phyloP scores from a whole-genome alignment of 1,139 yeast genomes.

The Saccharomycopsis crataegensis region DNA sequence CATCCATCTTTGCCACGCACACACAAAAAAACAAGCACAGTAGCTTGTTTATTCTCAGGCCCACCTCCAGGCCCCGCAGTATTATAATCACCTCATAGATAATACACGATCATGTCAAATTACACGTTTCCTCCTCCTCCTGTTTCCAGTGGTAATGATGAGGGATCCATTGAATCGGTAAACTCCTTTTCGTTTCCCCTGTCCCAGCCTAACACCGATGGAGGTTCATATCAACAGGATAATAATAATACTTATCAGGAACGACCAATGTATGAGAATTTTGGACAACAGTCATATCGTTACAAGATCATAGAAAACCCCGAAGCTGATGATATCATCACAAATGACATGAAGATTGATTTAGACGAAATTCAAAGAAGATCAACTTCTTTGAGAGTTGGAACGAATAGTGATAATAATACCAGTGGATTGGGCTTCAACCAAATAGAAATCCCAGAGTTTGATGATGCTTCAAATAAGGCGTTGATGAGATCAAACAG shows the following conservation, averaged over 20 bases:
- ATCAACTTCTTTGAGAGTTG: not conserved
- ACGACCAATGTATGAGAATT: not conserved
- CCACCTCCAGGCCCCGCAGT: too few relatives aligned
- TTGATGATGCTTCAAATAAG: constrained; percentile 10
- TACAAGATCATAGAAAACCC: constrained; percentile 2
- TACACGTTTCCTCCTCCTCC: constrained; percentile 8
- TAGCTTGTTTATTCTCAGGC: not conserved
- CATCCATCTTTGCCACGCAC: not conserved
- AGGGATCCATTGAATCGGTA: not conserved
- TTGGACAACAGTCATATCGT: not conserved
- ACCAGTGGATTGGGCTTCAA: not conserved
- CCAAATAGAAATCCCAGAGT: constrained; percentile 18
- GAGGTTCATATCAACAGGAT: not conserved
- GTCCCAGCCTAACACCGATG: not conserved
- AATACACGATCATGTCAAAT: constrained; percentile 2
- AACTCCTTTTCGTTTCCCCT: not conserved
- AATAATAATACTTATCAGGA: not conserved
- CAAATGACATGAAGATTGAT: constrained; percentile 10
- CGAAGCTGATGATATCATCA: not conserved
- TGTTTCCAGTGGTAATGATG: not conserved
- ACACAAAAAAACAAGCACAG: not conserved
- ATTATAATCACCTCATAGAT: not conserved
- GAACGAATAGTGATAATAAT: not conserved
- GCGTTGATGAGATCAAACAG: not conserved
- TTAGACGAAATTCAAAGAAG: constrained; percentile 18